Conservation (phyloP, 2,329 filamentous ascomycete species). For the Epichloe typhina region DNA sequence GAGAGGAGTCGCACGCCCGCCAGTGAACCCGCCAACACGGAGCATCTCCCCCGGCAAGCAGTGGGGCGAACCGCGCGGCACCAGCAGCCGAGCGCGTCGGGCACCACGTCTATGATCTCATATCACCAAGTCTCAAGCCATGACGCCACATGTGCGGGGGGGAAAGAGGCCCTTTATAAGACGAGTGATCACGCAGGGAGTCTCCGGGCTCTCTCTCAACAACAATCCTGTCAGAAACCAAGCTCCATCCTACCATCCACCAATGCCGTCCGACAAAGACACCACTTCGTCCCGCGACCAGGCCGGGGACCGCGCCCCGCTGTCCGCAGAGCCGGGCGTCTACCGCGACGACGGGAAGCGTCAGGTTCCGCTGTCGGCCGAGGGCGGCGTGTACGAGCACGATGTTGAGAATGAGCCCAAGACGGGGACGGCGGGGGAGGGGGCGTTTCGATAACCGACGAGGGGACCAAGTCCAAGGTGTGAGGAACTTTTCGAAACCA, state of each 20-base stretch:
- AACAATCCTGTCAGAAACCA: no score
- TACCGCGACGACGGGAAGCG: neutral
- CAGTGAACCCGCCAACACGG: no score
- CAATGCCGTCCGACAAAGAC: neutral
- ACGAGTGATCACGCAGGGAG: no score
- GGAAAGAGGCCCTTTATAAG: no score
- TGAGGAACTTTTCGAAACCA: neutral
- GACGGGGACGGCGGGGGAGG: constrained; percentile 2
- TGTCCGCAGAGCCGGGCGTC: constrained; percentile 2
- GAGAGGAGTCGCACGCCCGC: no score
- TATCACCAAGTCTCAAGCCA: no score
- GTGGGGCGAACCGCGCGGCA: neutral
- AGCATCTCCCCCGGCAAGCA: neutral
- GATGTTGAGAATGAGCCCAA: constrained; percentile 4
- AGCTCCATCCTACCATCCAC: no score
- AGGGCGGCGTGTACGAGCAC: constrained; percentile 2
- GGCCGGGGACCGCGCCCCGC: neutral
- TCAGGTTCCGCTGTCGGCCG: constrained; percentile 3
- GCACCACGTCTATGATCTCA: no score
- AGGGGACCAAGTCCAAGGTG: neutral
- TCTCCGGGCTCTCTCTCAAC: no score
- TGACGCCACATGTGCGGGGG: no score
- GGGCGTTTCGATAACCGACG: neutral
- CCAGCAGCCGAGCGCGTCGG: no score
- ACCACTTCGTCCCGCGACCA: neutral